Conservation (phyloP, 306 rosid genomes). For the Arachis hypogaea region DNA sequence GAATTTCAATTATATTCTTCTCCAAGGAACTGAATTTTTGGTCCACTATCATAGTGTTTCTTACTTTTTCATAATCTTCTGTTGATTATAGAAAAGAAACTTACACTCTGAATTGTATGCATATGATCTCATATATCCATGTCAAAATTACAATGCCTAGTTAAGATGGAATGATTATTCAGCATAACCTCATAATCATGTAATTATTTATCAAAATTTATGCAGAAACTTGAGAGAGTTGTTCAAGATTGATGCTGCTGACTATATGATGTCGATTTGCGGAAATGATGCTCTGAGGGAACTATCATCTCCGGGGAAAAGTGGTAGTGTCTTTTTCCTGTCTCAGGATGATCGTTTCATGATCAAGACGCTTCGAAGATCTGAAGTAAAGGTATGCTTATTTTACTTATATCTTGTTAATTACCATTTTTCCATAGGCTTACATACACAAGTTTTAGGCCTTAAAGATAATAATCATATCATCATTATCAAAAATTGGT, state of each 20-base stretch:
- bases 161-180: no score
- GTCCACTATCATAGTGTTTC: no score
- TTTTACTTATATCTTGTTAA: conserved; percentile 33
- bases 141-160: no score
- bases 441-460: background rate
- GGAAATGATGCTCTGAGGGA: conserved; percentile 98
- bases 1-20: no score
- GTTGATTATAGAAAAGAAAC: no score
- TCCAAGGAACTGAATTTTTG: no score
- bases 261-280: conserved; percentile 99
- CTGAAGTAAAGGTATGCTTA: conserved; percentile 91
- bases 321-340: conserved; percentile 96
- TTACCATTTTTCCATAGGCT: conserved; percentile 23
- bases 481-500: conserved; percentile 32
- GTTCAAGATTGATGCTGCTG: conserved; percentile 99
- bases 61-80: no score
- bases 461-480: conserved; percentile 18
- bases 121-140: no score
- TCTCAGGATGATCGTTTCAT: conserved; percentile 99
- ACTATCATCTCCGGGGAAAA: conserved; percentile 97
- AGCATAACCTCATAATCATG: no score
- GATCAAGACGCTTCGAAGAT: conserved; percentile 95
- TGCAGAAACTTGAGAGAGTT: conserved; percentile 92
- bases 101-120: no score
- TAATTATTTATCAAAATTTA: background rate